Percentiles rank a stretch among this genome's conserved stretches.
Evolutionary conservation across 176 grass and related monocot species (phyloP).

Genomic region (Carex myosuroides): DNA sequence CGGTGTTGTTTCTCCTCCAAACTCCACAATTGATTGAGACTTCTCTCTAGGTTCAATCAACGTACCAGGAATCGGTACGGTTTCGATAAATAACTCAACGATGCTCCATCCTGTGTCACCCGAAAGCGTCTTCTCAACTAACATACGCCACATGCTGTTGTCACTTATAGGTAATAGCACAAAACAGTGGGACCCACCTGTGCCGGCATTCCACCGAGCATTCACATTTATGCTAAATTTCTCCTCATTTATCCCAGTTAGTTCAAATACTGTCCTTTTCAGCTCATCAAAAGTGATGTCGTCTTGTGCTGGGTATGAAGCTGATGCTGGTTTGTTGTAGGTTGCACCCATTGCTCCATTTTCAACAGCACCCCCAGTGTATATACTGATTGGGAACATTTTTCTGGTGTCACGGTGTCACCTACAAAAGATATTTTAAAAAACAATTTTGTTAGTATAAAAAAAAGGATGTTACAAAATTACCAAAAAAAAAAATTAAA

Average conservation of each 20-base stretch:
- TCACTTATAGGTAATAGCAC: background rate
- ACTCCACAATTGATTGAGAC: background rate
- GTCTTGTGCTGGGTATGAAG: background rate
- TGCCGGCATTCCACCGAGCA: background rate
- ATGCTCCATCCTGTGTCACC: slow-evolving; percentile 4
- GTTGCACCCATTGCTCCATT: background rate
- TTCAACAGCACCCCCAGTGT: background rate
- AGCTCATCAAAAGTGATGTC: background rate
- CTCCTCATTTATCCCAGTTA: background rate
- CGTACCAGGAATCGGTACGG: background rate
- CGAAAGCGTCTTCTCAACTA: background rate
- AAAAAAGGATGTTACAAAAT: background rate
- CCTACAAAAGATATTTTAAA: background rate
- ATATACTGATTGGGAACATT: slow-evolving; percentile 4
- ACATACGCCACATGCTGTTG: background rate
- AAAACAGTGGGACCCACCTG: background rate
- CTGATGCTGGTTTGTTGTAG: background rate
- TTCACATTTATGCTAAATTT: background rate
- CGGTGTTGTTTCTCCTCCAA: background rate
- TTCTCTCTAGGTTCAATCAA: background rate
- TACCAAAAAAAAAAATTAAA: too few relatives aligned
- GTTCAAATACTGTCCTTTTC: background rate
- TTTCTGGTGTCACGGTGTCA: background rate
- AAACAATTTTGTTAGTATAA: background rate
- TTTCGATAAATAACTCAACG: background rate